phyloP scores from a whole-genome alignment of 2,329 filamentous ascomycete species.

The Penicillium sp. region DNA sequence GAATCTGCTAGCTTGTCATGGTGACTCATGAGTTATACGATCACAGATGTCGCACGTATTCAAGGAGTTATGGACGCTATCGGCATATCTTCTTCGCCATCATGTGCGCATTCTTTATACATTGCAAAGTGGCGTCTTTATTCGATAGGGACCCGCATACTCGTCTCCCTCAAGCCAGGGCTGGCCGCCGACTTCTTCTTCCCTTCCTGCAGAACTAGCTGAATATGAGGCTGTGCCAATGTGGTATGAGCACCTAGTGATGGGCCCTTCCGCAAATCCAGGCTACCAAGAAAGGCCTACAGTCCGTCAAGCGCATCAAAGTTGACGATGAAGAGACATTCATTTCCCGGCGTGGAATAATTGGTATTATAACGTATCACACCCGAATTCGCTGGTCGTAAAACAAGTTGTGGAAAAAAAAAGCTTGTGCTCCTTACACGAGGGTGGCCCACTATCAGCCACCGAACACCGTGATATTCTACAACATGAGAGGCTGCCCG shows the following conservation, averaged over 20 bases:
- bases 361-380: not conserved
- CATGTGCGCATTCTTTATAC: not conserved
- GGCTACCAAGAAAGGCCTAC: constrained; percentile 9
- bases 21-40: too few relatives aligned
- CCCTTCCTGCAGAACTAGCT: constrained; percentile 8
- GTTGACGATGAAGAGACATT: not conserved
- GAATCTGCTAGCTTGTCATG: not conserved
- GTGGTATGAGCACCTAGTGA: constrained; percentile 13
- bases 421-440: too few relatives aligned
- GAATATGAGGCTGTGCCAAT: constrained; percentile 12
- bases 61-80: too few relatives aligned
- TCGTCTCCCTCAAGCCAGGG: constrained; percentile 3
- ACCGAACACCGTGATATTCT: not conserved
- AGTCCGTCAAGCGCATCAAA: not conserved
- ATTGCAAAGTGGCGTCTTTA: not conserved
- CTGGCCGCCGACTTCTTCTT: constrained; percentile 5
- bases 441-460: too few relatives aligned
- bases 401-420: too few relatives aligned
- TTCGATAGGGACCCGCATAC: constrained; percentile 6
- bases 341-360: not conserved
- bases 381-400: too few relatives aligned
- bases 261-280: constrained; percentile 11
- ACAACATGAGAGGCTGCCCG: not conserved
- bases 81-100: not conserved
- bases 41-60: too few relatives aligned